These are phyloP conservation scores for Septoria linicola DNA, from an alignment of 2,329 filamentous ascomycete genomes.

Conservation along the genomic window DNA sequence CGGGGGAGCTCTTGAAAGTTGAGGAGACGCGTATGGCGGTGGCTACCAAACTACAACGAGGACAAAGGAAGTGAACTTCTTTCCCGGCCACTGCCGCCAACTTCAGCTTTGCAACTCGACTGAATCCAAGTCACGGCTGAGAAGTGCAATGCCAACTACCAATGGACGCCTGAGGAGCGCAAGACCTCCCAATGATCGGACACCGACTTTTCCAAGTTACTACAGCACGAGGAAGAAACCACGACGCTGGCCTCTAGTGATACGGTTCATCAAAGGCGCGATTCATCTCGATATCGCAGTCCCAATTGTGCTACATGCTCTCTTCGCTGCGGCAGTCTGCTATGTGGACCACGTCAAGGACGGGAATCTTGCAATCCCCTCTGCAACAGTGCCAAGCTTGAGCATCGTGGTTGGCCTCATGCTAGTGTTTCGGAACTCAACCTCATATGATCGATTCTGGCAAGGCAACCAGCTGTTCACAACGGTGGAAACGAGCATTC, in stretches of 20 bases:
- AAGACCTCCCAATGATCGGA: conserved; percentile 12
- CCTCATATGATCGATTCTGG: conserved; percentile 66
- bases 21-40: conserved; percentile 11
- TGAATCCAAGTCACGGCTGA: not conserved
- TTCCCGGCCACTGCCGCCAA: no score
- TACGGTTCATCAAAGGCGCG: conserved; percentile 64
- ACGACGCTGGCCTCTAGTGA: conserved; percentile 60
- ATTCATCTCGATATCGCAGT: conserved; percentile 60
- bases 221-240: conserved; percentile 49
- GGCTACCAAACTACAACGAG: not conserved
- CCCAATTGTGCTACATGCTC: conserved; percentile 57
- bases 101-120: not conserved
- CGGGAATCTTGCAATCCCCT: conserved; percentile 55
- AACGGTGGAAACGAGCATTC: conserved; percentile 57
- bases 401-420: conserved; percentile 67
- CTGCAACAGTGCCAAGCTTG: conserved; percentile 61
- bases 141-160: not conserved
- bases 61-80: not conserved
- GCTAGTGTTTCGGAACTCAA: conserved; percentile 66
- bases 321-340: conserved; percentile 59
- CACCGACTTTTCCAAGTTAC: conserved; percentile 47
- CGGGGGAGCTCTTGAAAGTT: not conserved
- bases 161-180: conserved; percentile 3
- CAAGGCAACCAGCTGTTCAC: conserved; percentile 50
- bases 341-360: conserved; percentile 51